Conservation (phyloP, 371 early-diverging fungal genomes). For the Mycotypha africana region DNA sequence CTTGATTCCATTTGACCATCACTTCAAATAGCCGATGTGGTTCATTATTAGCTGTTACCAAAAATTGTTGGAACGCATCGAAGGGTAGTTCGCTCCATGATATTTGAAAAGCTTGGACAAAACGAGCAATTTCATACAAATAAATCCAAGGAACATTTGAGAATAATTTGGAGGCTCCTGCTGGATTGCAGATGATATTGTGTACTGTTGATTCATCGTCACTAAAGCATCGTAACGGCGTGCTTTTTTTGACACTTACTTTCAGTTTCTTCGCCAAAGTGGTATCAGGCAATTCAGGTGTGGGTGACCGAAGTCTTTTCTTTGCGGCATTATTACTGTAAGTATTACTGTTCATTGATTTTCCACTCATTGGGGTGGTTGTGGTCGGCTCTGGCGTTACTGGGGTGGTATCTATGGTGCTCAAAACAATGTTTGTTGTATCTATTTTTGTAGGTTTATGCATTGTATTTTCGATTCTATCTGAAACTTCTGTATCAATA, state of each 20-base stretch:
- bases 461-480: too few species aligned
- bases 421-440: too few species aligned
- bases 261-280: background rate
- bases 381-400: too few species aligned
- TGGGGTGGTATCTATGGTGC: too few species aligned
- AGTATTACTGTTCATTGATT: too few species aligned
- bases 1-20: slow-evolving; percentile 33
- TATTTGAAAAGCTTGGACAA: slow-evolving; percentile 12
- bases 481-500: too few species aligned
- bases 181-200: slow-evolving; percentile 12
- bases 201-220: background rate
- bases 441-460: too few species aligned
- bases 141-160: slow-evolving; percentile 17
- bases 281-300: slow-evolving; percentile 13
- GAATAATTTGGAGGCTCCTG: slow-evolving; percentile 7
- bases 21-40: slow-evolving; percentile 17
- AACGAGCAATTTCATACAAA: slow-evolving; percentile 32
- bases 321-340: background rate
- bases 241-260: too few species aligned
- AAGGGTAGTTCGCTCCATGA: slow-evolving; percentile 24
- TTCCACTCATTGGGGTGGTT: too few species aligned
- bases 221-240: too few species aligned
- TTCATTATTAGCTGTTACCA: slow-evolving; percentile 10
- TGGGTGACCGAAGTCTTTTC: background rate
- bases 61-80: slow-evolving; percentile 22